These are phyloP conservation scores for Daldinia caldariorum DNA, from an alignment of 495 filamentous ascomycete genomes.

Conservation along the genomic window DNA sequence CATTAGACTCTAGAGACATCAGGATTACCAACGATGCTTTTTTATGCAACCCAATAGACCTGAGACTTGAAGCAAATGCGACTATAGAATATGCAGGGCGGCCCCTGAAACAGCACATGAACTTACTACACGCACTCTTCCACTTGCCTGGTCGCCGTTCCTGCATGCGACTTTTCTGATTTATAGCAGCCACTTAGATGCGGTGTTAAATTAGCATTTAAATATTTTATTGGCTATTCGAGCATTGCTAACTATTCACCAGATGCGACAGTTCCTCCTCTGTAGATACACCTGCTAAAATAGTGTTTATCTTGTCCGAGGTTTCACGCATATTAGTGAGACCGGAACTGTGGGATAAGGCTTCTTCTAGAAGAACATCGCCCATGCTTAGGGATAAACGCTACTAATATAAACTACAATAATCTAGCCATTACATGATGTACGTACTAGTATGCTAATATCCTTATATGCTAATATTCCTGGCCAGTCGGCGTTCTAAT, in stretches of 20 bases:
- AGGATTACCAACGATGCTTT: slow-evolving; percentile 3
- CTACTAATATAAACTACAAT: neutral
- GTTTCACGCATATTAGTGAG: slow-evolving; percentile 30
- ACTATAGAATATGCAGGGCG: slow-evolving; percentile 35
- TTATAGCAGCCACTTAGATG: slow-evolving; percentile 9
- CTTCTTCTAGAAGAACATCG: neutral
- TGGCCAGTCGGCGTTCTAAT: neutral
- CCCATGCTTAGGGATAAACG: neutral
- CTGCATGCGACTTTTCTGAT: slow-evolving; percentile 5
- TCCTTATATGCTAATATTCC: neutral
- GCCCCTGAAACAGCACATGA: slow-evolving; percentile 34
- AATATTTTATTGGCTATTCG: neutral
- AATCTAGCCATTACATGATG: slow-evolving; percentile 8
- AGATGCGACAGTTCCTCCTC: neutral
- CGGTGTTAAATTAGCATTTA: slow-evolving; percentile 4
- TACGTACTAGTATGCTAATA: slow-evolving; percentile 9
- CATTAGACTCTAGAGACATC: neutral
- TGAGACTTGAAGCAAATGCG: slow-evolving; percentile 33
- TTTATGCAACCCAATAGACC: slow-evolving; percentile 21
- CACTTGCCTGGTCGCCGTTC: neutral
- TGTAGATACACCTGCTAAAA: neutral
- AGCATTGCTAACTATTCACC: neutral
- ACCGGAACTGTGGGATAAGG: neutral
- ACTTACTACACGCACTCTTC: slow-evolving; percentile 9
- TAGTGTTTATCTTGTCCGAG: neutral